Percentiles rank a stretch among this genome's conserved stretches.
These are phyloP conservation scores for Pseudogymnoascus sp. DNA, from an alignment of 2,329 filamentous ascomycete genomes.

Conservation along the genomic window DNA sequence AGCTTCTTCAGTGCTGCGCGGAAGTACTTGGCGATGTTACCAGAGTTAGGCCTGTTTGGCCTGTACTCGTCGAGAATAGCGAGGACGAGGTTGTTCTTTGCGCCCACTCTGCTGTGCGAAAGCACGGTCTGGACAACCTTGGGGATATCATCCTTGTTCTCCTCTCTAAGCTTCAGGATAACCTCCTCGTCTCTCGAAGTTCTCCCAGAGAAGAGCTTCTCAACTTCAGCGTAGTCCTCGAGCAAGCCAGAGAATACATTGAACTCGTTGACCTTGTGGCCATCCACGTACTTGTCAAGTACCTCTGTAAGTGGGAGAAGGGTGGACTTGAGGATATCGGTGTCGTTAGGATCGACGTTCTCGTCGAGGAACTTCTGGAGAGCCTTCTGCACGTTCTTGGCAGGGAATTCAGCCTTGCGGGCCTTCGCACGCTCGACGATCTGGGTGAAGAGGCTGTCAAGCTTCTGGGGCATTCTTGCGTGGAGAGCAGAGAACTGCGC, in stretches of 20 bases:
- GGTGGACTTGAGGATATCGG: conserved; percentile 62
- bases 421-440: conserved; percentile 77
- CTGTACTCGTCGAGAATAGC: conserved; percentile 91
- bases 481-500: conserved; percentile 95
- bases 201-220: conserved; percentile 79
- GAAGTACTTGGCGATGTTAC: conserved; percentile 83
- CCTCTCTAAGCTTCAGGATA: conserved; percentile 85
- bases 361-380: conserved; percentile 87
- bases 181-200: conserved; percentile 87
- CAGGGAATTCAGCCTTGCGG: conserved; percentile 81
- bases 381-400: conserved; percentile 76
- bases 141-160: conserved; percentile 86
- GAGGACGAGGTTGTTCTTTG: conserved; percentile 89
- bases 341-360: conserved; percentile 66
- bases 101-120: conserved; percentile 83
- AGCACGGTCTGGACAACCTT: conserved; percentile 84
- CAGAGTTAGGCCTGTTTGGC: conserved; percentile 85
- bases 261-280: conserved; percentile 86
- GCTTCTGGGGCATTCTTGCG: conserved; percentile 90
- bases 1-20: conserved; percentile 74
- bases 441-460: conserved; percentile 74
- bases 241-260: conserved; percentile 73
- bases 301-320: conserved; percentile 72
- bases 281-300: conserved; percentile 73
- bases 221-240: conserved; percentile 72